phyloP scores from a whole-genome alignment of 2,329 filamentous ascomycete genomes.

The Colletotrichum limetticola region DNA sequence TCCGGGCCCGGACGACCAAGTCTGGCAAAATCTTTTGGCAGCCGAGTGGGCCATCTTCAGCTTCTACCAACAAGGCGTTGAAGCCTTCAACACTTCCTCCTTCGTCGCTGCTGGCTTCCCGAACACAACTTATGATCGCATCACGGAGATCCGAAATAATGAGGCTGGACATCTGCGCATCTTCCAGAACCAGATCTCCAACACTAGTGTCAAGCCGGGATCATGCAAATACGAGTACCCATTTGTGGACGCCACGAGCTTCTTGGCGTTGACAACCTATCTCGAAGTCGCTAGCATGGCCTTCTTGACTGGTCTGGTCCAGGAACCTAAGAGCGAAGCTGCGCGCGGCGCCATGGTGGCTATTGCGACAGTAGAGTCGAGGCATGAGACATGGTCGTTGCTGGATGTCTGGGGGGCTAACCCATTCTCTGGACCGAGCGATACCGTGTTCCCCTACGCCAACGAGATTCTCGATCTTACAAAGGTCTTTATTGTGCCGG shows the following conservation, averaged over 20 bases:
- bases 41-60: conserved; percentile 57
- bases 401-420: conserved; percentile 41
- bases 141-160: conserved; percentile 51
- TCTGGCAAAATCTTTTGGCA: conserved; percentile 55
- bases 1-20: conserved; percentile 50
- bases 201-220: conserved; percentile 51
- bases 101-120: neutral
- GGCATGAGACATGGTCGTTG: conserved; percentile 53
- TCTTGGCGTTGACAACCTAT: conserved; percentile 43
- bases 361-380: conserved; percentile 49
- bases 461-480: neutral
- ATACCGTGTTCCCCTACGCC: neutral
- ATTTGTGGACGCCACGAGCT: neutral
- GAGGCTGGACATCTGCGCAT: conserved; percentile 57
- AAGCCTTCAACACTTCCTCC: neutral
- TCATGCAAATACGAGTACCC: conserved; percentile 3
- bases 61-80: conserved; percentile 47
- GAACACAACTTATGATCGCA: neutral
- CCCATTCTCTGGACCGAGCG: neutral
- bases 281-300: conserved; percentile 52
- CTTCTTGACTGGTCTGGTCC: conserved; percentile 50
- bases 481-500: neutral
- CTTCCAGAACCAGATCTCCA: conserved; percentile 54
- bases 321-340: conserved; percentile 44
- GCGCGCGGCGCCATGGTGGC: conserved; percentile 49